These are phyloP conservation scores for Fonsecaea monophora DNA, from an alignment of 2,329 filamentous ascomycete species.

Conservation along the genomic window DNA sequence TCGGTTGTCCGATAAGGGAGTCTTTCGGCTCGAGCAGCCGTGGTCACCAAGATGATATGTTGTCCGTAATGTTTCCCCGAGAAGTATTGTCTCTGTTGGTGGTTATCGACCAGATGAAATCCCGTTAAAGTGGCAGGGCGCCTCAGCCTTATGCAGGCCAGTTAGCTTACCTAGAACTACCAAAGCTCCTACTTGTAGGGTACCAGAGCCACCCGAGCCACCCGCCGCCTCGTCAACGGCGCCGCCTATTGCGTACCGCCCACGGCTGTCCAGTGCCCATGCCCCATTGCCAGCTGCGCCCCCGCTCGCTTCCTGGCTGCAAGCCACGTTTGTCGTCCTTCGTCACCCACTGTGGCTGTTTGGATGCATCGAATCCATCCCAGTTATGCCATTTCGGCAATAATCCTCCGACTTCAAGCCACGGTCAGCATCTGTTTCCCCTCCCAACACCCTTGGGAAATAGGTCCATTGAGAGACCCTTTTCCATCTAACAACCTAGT, in stretches of 20 bases:
- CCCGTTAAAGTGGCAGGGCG: neutral
- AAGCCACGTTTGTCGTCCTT: neutral
- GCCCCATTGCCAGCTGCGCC: neutral
- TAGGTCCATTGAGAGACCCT: too few relatives aligned
- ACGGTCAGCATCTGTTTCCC: neutral
- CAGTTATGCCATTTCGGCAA: neutral
- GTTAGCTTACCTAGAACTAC: neutral
- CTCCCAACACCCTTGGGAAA: neutral
- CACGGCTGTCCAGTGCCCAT: too few relatives aligned
- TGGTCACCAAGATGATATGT: neutral
- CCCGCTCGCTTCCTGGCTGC: neutral
- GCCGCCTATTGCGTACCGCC: neutral
- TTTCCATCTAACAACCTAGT: neutral
- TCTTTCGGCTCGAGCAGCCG: neutral
- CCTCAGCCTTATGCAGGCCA: neutral
- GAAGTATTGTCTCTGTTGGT: neutral
- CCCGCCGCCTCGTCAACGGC: neutral
- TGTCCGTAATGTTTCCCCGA: neutral
- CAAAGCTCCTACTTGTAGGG: too few relatives aligned
- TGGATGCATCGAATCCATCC: neutral
- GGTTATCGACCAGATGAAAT: neutral
- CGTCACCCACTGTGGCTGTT: slow-evolving; percentile 5
- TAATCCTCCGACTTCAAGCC: neutral
- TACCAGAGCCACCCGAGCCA: neutral
- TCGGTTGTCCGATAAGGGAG: neutral